Evolutionary conservation across 805 yeast species (phyloP), one percentile per base, ranked within the genome.

Genomic region (Suhomyces canberraensis): DNA sequence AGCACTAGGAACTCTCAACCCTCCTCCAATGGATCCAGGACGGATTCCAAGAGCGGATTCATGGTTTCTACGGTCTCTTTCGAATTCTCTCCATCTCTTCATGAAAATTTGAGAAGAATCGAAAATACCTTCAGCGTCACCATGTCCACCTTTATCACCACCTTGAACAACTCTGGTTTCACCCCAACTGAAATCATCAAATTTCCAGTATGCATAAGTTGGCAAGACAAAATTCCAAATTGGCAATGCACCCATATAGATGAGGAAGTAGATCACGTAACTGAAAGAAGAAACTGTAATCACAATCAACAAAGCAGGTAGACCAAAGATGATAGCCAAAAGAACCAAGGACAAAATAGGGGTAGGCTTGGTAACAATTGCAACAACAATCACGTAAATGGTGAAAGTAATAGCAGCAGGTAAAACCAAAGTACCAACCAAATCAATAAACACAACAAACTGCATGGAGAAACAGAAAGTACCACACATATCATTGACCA

Each of bases 171-270:
- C 74, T 69, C 96, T 75, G 2, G 96, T 90, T 41, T 87, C 95
- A 55, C 97, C 96, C 97, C 97, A 90, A 57, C 89, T 79, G 63
- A 90, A 90, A 58, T 90, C 96, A 61, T 90, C 97, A 62, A 89
- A 88, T 54, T 88, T 88, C 97, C 97, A 90, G 58, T 73, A 89
- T 0, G 96, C 84, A 60, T 90, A 88, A 9, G 79, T 54, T 2
- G 97, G 97, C 31, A 90, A 69, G 4, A 88, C 79, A 52, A 90
- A 83, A 60, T 89, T 90, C 97, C 97, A 90, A 38, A 90, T 72
- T n/a, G 96, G 96, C 42, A 90, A 73, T 1, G 96, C 93, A 15
- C 77, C 1, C 19, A 89, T 60, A 56, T 90, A 90, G 40, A 88
- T 72, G 21, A 78, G 36, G 82, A 88, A 84, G 85, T 95, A 90